A percentile compares a stretch with the other conserved stretches of the same genome.
These are phyloP conservation scores for Logfia minima DNA, from an alignment of 129 eudicot genomes.

Conservation along the genomic window DNA sequence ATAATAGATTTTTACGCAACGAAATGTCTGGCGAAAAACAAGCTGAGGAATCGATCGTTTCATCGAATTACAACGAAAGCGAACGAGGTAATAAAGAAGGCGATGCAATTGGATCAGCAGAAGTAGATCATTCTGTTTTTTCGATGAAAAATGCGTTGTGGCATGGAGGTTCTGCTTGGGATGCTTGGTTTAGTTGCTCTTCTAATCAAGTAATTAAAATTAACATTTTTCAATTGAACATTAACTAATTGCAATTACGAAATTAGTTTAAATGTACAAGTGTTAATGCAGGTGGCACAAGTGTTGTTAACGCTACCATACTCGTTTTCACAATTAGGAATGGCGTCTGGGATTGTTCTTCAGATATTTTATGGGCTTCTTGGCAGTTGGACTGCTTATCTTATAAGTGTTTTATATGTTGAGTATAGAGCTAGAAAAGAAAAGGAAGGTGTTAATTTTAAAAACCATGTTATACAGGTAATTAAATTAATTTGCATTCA, in stretches of 20 bases:
- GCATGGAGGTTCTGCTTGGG: constrained; percentile 99
- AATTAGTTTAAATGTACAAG: not conserved
- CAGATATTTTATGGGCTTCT: constrained; percentile 83
- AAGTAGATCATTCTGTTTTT: constrained; percentile 49
- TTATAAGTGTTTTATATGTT: constrained; percentile 86
- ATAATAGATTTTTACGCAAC: constrained; percentile 8
- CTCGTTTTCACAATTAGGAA: constrained; percentile 86
- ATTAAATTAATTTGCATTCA: not conserved
- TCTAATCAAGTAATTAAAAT: constrained; percentile 72
- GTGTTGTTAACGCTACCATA: constrained; percentile 88
- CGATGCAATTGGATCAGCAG: constrained; percentile 25
- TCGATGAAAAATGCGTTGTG: constrained; percentile 56
- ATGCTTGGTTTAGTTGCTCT: constrained; percentile 99
- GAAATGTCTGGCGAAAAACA: constrained; percentile 68
- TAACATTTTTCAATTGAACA: too few relatives aligned
- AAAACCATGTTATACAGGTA: constrained; percentile 98
- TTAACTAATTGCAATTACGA: too few relatives aligned
- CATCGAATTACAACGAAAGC: constrained; percentile 44
- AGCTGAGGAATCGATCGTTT: constrained; percentile 89
- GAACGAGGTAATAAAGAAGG: constrained; percentile 21
- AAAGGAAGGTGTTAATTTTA: constrained; percentile 89
- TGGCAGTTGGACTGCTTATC: constrained; percentile 98
- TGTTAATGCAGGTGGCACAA: constrained; percentile 83
- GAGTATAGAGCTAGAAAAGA: constrained; percentile 86
- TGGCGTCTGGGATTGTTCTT: constrained; percentile 76